These are phyloP conservation scores for Flaveria trinervia DNA, from an alignment of 129 eudicot species.

Conservation along the genomic window DNA sequence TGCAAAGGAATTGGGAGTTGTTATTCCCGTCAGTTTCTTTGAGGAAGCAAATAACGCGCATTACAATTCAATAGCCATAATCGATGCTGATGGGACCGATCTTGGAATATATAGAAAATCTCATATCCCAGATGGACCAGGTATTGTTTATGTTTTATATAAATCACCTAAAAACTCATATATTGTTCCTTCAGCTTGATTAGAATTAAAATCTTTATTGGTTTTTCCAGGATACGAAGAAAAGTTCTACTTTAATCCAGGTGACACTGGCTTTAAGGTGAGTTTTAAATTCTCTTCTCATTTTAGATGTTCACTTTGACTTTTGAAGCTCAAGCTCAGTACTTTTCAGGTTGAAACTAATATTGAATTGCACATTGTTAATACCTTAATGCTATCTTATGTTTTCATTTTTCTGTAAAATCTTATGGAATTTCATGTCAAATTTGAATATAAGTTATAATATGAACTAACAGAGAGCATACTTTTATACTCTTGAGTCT, in stretches of 20 bases:
- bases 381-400: neutral
- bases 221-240: slow-evolving; percentile 80
- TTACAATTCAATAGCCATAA: slow-evolving; percentile 85
- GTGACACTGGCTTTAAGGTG: slow-evolving; percentile 99
- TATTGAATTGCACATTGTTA: neutral
- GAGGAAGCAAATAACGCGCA: slow-evolving; percentile 99
- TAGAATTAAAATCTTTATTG: neutral
- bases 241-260: slow-evolving; percentile 93
- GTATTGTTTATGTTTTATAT: slow-evolving; percentile 33
- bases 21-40: slow-evolving; percentile 95
- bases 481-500: slow-evolving; percentile 2
- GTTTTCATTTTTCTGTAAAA: neutral
- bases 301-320: slow-evolving; percentile 27
- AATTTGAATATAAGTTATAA: neutral
- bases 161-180: slow-evolving; percentile 5
- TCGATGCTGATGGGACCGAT: slow-evolving; percentile 95
- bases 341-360: slow-evolving; percentile 7
- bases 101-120: slow-evolving; percentile 97
- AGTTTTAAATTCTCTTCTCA: slow-evolving; percentile 25
- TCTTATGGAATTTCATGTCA: neutral
- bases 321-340: neutral
- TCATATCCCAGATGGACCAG: slow-evolving; percentile 99
- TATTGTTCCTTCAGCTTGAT: neutral
- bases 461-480: neutral
- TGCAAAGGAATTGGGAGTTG: slow-evolving; percentile 94